A percentile compares a stretch with the other conserved stretches of the same genome.
These are phyloP conservation scores for Lasiosphaeria miniovina DNA, from an alignment of 495 filamentous ascomycete genomes.

Conservation along the genomic window DNA sequence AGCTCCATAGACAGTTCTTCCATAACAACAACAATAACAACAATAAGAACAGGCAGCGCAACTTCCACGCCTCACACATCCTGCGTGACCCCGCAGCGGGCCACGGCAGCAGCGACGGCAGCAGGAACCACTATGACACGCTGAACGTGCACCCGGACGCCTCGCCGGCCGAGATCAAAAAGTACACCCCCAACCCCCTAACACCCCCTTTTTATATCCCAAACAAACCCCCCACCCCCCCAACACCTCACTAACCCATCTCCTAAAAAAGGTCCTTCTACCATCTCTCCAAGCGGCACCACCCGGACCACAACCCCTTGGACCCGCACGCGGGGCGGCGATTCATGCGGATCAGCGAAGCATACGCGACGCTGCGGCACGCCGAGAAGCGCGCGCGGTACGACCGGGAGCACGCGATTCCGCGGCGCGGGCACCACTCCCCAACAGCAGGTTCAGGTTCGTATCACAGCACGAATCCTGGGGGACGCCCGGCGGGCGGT, in stretches of 20 bases:
- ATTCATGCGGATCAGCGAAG: conserved; percentile 83
- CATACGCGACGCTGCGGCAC: conserved; percentile 75
- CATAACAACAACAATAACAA: conserved; percentile 8
- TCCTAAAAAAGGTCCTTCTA: conserved; percentile 70
- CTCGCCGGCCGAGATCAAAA: conserved; percentile 76
- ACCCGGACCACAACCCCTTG: conserved; percentile 84
- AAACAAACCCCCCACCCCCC: conserved; percentile 2
- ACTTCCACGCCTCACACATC: conserved; percentile 44
- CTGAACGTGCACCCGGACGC: conserved; percentile 70
- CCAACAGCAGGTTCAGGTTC: conserved; percentile 30
- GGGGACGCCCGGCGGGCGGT: conserved; percentile 51
- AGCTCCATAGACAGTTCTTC: background rate
- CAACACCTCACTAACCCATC: conserved; percentile 6
- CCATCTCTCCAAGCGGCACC: conserved; percentile 83
- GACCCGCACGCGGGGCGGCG: conserved; percentile 69
- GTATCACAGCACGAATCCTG: conserved; percentile 46
- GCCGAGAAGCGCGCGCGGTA: conserved; percentile 70
- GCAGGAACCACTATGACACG: conserved; percentile 72
- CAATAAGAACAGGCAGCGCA: conserved; percentile 12
- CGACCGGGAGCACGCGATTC: conserved; percentile 60
- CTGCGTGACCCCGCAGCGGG: conserved; percentile 27
- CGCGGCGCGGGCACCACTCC: conserved; percentile 26
- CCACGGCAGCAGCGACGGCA: conserved; percentile 25
- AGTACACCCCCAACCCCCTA: conserved; percentile 56
- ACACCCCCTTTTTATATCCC: conserved; percentile 1